phyloP scores from a whole-genome alignment of 768 basidiomycete species.

The Sutorius australiensis region DNA sequence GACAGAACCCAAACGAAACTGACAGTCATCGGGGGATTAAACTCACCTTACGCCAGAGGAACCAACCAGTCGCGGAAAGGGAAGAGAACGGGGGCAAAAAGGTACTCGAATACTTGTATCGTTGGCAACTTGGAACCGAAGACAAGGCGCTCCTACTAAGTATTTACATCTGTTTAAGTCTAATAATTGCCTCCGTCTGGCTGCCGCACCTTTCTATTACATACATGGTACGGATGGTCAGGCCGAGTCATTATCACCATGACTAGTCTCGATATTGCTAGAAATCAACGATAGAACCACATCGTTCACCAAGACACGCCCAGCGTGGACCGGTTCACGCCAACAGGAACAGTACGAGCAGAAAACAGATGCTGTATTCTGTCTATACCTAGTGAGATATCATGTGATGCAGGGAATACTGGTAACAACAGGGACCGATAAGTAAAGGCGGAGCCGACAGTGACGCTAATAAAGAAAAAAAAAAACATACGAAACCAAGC shows the following conservation, averaged over 20 bases:
- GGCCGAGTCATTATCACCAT: background rate
- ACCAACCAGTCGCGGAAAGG: background rate
- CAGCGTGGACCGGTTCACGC: background rate
- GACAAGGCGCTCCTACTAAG: constrained; percentile 1
- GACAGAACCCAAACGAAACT: background rate
- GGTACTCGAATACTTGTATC: no score
- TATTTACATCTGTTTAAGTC: constrained; percentile 27
- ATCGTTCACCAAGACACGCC: background rate
- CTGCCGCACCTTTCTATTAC: background rate
- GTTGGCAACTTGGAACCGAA: background rate
- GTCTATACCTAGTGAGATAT: constrained; percentile 30
- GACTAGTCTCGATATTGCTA: background rate
- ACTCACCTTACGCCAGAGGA: background rate
- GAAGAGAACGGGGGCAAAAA: background rate
- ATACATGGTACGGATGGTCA: background rate
- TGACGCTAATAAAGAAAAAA: constrained; percentile 27
- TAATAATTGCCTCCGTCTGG: constrained; percentile 18
- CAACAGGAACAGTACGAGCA: constrained; percentile 7
- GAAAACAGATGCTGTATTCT: constrained; percentile 15
- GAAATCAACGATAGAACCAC: background rate
- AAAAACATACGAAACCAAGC: constrained; percentile 18
- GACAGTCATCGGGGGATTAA: background rate
- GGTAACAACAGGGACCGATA: constrained; percentile 30
- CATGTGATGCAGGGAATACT: constrained; percentile 27
- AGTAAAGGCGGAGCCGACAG: constrained; percentile 26